Evolutionary conservation across 192 early-diverging fungal species (phyloP).

Genomic region (Pilobolus umbonatus): DNA sequence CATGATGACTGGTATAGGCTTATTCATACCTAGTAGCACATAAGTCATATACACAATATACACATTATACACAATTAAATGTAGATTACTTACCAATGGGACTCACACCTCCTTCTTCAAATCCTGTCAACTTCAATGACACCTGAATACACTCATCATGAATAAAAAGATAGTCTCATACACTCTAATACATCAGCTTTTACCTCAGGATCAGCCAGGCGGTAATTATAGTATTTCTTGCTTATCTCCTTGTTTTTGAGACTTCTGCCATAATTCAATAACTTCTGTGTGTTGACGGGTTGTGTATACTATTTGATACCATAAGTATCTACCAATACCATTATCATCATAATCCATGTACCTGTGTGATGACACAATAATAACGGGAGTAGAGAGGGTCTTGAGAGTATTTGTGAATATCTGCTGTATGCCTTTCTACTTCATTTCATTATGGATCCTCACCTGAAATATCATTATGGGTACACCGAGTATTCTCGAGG

Average conservation of each 20-base stretch:
- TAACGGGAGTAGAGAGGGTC: slow-evolving; percentile 54
- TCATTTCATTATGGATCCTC: slow-evolving; percentile 6
- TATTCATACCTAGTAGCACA: slow-evolving; percentile 41
- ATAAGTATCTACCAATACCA: not conserved
- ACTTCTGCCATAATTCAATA: slow-evolving; percentile 61
- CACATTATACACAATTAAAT: not conserved
- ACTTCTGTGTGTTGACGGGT: slow-evolving; percentile 54
- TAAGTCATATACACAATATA: not conserved
- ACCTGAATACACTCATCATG: slow-evolving; percentile 25
- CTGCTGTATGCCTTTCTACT: not conserved
- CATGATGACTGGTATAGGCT: slow-evolving; percentile 60
- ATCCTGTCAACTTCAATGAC: slow-evolving; percentile 71
- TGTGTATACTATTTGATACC: slow-evolving; percentile 42
- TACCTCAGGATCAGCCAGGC: slow-evolving; percentile 59
- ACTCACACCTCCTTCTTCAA: slow-evolving; percentile 59
- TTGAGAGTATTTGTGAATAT: slow-evolving; percentile 7
- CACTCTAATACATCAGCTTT: not conserved
- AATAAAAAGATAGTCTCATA: not conserved
- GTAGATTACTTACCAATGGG: slow-evolving; percentile 54
- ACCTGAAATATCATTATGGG: slow-evolving; percentile 42
- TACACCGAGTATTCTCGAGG: slow-evolving; percentile 83
- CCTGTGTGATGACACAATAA: slow-evolving; percentile 68
- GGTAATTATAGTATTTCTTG: slow-evolving; percentile 77
- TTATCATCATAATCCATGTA: slow-evolving; percentile 2
- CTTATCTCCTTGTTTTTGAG: slow-evolving; percentile 46